Evolutionary conservation across 306 rosid species (phyloP).

Genomic region (Prosopis cineraria): DNA sequence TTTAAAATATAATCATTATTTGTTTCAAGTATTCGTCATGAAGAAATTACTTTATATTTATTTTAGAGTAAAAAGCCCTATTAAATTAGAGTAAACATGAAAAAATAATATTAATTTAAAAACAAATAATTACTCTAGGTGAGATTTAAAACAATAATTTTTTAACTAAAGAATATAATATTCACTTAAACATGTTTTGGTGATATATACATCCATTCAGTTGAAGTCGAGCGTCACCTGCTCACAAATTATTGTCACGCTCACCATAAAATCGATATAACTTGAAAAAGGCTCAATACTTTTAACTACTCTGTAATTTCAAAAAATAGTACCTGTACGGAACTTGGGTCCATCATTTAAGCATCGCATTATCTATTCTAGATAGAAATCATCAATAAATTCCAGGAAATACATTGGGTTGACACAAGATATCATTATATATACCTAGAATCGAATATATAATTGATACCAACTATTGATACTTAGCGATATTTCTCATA

Average conservation of each 20-base stretch:
- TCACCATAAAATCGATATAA: not conserved
- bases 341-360: not conserved
- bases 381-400: not conserved
- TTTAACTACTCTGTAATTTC: not conserved
- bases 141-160: no score
- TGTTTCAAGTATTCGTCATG: no score
- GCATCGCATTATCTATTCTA: constrained; percentile 22
- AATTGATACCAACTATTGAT: not conserved
- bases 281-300: not conserved
- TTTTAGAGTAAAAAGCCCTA: no score
- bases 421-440: constrained; percentile 12
- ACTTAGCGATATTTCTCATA: not conserved
- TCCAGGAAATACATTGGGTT: not conserved
- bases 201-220: not conserved
- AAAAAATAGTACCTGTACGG: constrained; percentile 28
- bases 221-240: not conserved
- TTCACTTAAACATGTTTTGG: no score
- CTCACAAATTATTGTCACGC: not conserved
- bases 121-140: no score
- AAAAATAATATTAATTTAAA: no score
- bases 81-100: no score
- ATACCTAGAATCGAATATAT: not conserved
- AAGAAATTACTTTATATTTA: no score
- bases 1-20: no score
- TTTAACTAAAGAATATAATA: no score